These are phyloP conservation scores for Penicillium soppii DNA, from an alignment of 495 filamentous ascomycete genomes.

Conservation along the genomic window DNA sequence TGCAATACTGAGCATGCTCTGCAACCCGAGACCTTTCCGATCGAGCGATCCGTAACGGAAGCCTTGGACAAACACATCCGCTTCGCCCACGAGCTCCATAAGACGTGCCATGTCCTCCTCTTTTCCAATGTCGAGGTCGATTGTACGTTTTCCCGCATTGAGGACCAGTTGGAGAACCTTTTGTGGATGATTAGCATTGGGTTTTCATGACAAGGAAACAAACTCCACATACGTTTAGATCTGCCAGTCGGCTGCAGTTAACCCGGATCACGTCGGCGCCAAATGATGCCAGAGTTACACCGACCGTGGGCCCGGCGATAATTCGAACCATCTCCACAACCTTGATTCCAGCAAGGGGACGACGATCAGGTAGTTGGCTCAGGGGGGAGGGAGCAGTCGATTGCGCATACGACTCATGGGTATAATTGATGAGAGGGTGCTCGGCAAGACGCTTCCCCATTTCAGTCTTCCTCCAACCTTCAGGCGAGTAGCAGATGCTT, in stretches of 20 bases:
- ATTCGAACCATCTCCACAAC: conserved; percentile 59
- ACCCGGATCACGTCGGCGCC: conserved; percentile 63
- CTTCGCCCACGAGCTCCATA: conserved; percentile 45
- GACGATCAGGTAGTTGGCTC: conserved; percentile 9
- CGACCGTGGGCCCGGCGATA: conserved; percentile 59
- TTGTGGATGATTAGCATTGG: neutral
- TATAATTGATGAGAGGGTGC: conserved; percentile 26
- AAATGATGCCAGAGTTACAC: conserved; percentile 52
- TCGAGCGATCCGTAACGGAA: conserved; percentile 54
- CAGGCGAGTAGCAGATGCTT: conserved; percentile 33
- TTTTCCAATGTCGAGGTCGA: conserved; percentile 48
- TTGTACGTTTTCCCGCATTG: conserved; percentile 59
- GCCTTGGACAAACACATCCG: conserved; percentile 58
- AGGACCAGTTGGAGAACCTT: conserved; percentile 39
- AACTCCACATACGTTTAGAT: conserved; percentile 32
- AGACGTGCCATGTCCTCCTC: conserved; percentile 42
- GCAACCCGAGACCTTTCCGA: conserved; percentile 49
- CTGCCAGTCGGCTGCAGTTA: conserved; percentile 52
- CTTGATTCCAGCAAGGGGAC: conserved; percentile 58
- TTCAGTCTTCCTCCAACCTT: conserved; percentile 31
- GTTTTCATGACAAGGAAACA: neutral
- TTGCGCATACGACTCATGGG: conserved; percentile 19
- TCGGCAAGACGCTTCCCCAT: conserved; percentile 25
- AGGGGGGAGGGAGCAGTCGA: conserved; percentile 18
- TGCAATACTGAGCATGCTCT: conserved; percentile 49